These are phyloP conservation scores for Salvia miltiorrhiza DNA, from an alignment of 257 asterid species.

Conservation along the genomic window DNA sequence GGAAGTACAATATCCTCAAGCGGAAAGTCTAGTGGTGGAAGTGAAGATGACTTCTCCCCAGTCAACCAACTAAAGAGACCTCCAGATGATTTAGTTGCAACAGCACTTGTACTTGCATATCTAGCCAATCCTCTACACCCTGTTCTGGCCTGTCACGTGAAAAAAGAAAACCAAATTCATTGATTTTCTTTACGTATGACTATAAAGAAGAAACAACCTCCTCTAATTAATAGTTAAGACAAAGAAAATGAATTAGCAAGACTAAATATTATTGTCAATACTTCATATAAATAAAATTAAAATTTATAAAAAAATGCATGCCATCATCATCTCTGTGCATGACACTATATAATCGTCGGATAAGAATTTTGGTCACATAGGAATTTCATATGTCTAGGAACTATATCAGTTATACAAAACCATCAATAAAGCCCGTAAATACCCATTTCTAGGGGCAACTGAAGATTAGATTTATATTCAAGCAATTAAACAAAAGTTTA, in stretches of 20 bases:
- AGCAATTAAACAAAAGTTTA: neutral
- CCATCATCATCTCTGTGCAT: neutral
- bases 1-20: constrained; percentile 64
- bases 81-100: constrained; percentile 60
- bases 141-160: constrained; percentile 43
- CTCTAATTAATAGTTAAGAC: neutral
- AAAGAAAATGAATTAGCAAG: neutral
- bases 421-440: neutral
- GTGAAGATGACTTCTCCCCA: constrained; percentile 54
- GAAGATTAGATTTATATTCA: neutral
- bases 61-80: constrained; percentile 71
- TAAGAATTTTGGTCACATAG: neutral
- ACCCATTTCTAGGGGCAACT: neutral
- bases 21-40: constrained; percentile 75
- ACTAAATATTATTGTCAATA: neutral
- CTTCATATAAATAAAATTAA: neutral
- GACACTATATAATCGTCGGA: neutral
- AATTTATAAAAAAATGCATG: no score
- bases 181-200: neutral
- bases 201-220: neutral
- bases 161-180: neutral
- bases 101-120: constrained; percentile 70
- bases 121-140: constrained; percentile 51
- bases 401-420: neutral
- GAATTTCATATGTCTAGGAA: neutral